Evolutionary conservation across 306 rosid species (phyloP), one percentile per base, ranked within the genome.

Genomic region (Glycyrrhiza uralensis): DNA sequence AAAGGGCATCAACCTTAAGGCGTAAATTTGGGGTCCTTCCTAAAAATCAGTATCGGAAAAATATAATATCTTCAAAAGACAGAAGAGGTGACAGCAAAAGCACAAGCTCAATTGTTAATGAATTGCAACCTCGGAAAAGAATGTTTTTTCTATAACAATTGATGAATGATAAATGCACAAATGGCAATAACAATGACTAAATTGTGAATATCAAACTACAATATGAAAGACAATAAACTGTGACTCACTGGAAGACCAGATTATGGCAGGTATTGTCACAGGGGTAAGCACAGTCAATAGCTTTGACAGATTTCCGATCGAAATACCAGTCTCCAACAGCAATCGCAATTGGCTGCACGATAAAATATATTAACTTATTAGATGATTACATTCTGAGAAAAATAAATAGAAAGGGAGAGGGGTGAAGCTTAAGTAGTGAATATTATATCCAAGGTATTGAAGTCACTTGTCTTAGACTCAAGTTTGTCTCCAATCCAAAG

Each of bases 301-400:
- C 95, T 83, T 92, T 88, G 41, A 90, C 85, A 23, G 6, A 54
- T 76, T 61, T 42, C 36, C 98, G 86, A 66, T 85, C 84, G 9
- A 90, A 88, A 85, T 62, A 92, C 98, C 98, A 92, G 77, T 92
- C 87, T 83, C 98, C 98, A 72, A 92, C 88, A 30, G 96, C 83
- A 54, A 81, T 23, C 44, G 96, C 98, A 78, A 92, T 61, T 57
- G 90, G 85, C 97, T 92, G 88, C 84, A 85, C 7, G 15, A 59
- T 9, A 7, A 67, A 74, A 45, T 24, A 66, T 35, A 56, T 52
- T 6, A 36, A 15, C 35, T 36, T 26, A 61, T 51, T 14, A 71
- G 13, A 74, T 15, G 1, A 45, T 30, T 35, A 22, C 22, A 42
- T 77, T 47, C 30, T 26, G 18, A 71, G 42, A 64, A 61, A 14